phyloP scores from a whole-genome alignment of 2,329 filamentous ascomycete species.

The Hypoxylon sp. region DNA sequence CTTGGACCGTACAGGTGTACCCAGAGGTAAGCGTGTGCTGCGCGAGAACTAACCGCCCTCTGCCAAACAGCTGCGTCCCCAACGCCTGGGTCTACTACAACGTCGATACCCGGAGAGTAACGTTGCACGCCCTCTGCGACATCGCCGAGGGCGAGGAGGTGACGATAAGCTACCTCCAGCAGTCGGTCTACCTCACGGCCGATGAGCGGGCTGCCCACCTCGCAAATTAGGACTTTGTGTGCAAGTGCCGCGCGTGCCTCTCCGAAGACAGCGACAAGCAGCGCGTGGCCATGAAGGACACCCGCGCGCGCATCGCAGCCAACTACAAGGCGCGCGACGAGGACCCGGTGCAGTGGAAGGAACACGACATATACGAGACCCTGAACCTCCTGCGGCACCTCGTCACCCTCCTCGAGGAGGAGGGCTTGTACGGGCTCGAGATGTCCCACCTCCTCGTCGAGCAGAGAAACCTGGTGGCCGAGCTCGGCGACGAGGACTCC shows the following conservation, averaged over 20 bases:
- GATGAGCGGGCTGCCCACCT: neutral
- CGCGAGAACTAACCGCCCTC: too few relatives aligned
- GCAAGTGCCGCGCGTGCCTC: neutral
- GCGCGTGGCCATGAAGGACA: neutral
- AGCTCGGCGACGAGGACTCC: neutral
- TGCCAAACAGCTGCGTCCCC: neutral
- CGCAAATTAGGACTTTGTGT: neutral
- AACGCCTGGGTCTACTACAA: neutral
- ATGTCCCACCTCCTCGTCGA: neutral
- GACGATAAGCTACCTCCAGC: neutral
- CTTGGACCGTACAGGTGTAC: too few relatives aligned
- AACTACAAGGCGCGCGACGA: neutral
- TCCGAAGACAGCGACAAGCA: neutral
- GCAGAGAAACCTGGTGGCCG: neutral
- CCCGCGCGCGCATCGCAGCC: neutral
- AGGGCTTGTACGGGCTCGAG: neutral
- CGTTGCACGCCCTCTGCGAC: neutral
- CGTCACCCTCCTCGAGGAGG: neutral
- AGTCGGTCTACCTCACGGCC: neutral
- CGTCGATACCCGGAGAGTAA: neutral
- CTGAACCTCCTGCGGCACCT: neutral
- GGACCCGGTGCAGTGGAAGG: too few relatives aligned
- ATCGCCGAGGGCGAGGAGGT: neutral
- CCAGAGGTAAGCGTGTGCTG: too few relatives aligned
- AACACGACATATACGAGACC: neutral